phyloP scores from a whole-genome alignment of 2,329 filamentous ascomycete species.

The Tympanopsis confertula region DNA sequence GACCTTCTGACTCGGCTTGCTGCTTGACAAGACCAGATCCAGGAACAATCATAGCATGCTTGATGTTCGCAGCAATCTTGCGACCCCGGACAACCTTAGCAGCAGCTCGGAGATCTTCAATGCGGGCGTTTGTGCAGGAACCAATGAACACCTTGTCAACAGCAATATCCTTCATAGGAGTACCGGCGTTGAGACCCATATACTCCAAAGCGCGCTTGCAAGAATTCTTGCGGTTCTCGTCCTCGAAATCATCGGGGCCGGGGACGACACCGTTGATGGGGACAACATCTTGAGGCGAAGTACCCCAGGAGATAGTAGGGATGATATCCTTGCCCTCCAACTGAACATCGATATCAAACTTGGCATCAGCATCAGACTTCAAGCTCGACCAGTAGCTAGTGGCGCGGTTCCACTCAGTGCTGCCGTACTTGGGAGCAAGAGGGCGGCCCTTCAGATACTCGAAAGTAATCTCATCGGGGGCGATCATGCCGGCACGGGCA shows the following conservation, averaged over 20 bases:
- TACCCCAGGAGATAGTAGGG: slow-evolving; percentile 93
- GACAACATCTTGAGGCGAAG: slow-evolving; percentile 90
- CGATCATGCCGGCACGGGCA: slow-evolving; percentile 91
- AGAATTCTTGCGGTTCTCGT: slow-evolving; percentile 67
- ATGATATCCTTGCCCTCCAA: slow-evolving; percentile 88
- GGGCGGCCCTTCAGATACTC: slow-evolving; percentile 89
- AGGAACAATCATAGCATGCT: slow-evolving; percentile 90
- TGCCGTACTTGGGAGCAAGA: slow-evolving; percentile 73
- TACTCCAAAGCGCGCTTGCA: slow-evolving; percentile 81
- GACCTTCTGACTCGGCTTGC: slow-evolving; percentile 79
- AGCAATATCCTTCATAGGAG: slow-evolving; percentile 78
- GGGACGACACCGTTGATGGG: slow-evolving; percentile 87
- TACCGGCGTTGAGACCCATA: slow-evolving; percentile 84
- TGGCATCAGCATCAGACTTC: slow-evolving; percentile 75
- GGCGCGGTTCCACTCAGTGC: slow-evolving; percentile 81
- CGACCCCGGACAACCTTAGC: slow-evolving; percentile 77
- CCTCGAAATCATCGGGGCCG: slow-evolving; percentile 74
- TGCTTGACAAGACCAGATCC: slow-evolving; percentile 90
- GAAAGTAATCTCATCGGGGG: slow-evolving; percentile 85
- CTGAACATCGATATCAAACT: slow-evolving; percentile 79
- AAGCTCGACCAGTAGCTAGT: slow-evolving; percentile 78
- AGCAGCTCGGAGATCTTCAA: slow-evolving; percentile 85
- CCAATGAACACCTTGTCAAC: slow-evolving; percentile 97
- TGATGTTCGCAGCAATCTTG: slow-evolving; percentile 78
- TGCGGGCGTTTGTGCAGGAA: slow-evolving; percentile 92